Evolutionary conservation across 768 basidiomycete species (phyloP), one percentile per base, ranked within the genome.

Genomic region (Naganishia friedmannii): DNA sequence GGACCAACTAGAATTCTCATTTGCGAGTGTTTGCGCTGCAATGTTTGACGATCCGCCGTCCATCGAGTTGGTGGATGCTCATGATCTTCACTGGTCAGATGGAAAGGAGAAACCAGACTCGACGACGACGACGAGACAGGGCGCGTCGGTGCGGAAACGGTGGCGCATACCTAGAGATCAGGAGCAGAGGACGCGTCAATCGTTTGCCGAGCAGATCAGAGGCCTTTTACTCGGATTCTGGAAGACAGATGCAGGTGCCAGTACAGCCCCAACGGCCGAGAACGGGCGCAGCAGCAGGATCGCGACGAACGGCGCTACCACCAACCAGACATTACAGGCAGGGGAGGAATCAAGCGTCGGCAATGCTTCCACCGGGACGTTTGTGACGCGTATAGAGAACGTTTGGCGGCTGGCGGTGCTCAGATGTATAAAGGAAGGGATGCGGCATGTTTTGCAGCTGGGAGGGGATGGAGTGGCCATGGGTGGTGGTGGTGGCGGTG

Each of bases 371-470:
- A n/a, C 48, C n/a, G 48, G 4, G n/a, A 63, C 37, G 23, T 45
- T 26, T 45, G 21, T 63, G 31, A 29, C 60, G 15, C 60, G 60
- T 15, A 72, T 81, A 2, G 73, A 80, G 28, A 70, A 66, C 12
- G 75, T 78, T 7, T 82, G 81, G 82, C 63, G 79, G 46, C 78
- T 79, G 37, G 74, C 73, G 3, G 77, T 78, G 23, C 10, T 63
- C 26, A 63, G 29, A 53, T 89, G 88, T 3, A 78, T 92, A 51
- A 86, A 87, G 65, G 89, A 90, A 71, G 88, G 87, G 0, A 83
- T 87, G 32, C 73, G 85, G 32, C 72, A 91, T 88, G 83, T 86
- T 76, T 79, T 90, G 78, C 88, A 89, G 17, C 82, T 83, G 1
- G 85, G 86, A 53, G 77, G 83, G 26, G 87, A 87, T 4, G 87